A percentile compares a stretch with the other conserved stretches of the same genome.
phyloP scores from a whole-genome alignment of 345 rosid genomes.

The Acer negundo region DNA sequence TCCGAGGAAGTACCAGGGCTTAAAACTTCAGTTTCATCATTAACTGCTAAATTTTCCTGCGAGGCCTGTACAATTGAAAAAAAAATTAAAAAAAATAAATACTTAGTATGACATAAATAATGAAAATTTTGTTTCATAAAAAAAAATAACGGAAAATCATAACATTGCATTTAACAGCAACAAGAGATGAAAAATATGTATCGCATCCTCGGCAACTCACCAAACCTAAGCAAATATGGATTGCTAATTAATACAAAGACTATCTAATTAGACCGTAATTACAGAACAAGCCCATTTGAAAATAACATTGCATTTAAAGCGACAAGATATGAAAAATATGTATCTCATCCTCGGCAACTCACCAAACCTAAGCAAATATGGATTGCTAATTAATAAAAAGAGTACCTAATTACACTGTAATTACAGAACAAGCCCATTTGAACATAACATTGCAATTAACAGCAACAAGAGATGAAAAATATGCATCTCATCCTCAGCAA shows the following conservation, averaged over 20 bases:
- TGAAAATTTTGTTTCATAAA: not conserved
- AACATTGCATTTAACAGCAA: not conserved
- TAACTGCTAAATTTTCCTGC: conserved; percentile 37
- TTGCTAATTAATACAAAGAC: not conserved
- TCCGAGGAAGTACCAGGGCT: conserved; percentile 23
- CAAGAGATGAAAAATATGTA: not conserved
- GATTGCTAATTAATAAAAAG: not conserved
- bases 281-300: not conserved
- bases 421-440: not conserved
- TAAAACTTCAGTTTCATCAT: conserved; percentile 30
- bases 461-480: not conserved
- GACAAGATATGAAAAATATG: not conserved
- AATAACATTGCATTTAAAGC: not conserved
- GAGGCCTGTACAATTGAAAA: conserved; percentile 34
- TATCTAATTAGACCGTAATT: not conserved
- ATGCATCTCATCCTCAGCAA: not conserved
- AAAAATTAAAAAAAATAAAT: too few relatives aligned
- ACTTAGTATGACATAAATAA: not conserved
- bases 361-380: not conserved
- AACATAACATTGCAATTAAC: not conserved
- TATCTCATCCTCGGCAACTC: not conserved
- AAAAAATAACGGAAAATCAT: not conserved
- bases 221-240: not conserved
- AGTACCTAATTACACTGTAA: not conserved
- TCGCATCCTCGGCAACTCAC: not conserved